Conservation (phyloP, 73 alveolate genomes). For the Stentor coeruleus region DNA sequence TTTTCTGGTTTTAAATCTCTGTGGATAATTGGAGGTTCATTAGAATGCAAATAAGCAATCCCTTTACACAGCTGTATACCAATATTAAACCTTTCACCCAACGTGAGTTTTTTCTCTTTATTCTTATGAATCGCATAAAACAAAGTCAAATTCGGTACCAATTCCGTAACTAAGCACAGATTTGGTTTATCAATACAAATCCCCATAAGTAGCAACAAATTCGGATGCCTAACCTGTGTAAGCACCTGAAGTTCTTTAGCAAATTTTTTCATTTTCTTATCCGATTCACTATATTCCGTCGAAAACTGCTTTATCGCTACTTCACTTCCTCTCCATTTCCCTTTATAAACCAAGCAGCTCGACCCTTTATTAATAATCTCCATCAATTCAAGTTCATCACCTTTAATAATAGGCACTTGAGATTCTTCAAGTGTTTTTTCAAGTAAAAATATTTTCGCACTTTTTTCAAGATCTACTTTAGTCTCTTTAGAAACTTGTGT, state of each 20-base stretch:
- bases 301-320: not conserved
- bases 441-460: no score
- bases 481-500: no score
- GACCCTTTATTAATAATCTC: not conserved
- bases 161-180: not conserved
- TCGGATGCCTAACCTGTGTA: not conserved
- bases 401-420: not conserved
- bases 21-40: constrained; percentile 48
- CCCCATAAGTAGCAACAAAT: constrained; percentile 4
- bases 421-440: no score
- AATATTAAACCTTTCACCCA: not conserved
- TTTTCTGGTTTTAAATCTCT: constrained; percentile 93
- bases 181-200: constrained; percentile 3
- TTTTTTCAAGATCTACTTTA: no score
- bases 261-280: constrained; percentile 1
- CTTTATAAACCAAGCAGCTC: not conserved
- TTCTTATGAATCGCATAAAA: constrained; percentile 2
- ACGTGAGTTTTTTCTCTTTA: not conserved
- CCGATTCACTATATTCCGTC: not conserved
- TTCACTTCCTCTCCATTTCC: not conserved
- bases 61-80: constrained; percentile 22
- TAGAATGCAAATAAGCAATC: constrained; percentile 31
- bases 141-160: not conserved
- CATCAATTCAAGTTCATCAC: not conserved
- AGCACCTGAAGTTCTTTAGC: not conserved